phyloP scores from a whole-genome alignment of 2,329 filamentous ascomycete species.

The Plectosphaerella plurivora region DNA sequence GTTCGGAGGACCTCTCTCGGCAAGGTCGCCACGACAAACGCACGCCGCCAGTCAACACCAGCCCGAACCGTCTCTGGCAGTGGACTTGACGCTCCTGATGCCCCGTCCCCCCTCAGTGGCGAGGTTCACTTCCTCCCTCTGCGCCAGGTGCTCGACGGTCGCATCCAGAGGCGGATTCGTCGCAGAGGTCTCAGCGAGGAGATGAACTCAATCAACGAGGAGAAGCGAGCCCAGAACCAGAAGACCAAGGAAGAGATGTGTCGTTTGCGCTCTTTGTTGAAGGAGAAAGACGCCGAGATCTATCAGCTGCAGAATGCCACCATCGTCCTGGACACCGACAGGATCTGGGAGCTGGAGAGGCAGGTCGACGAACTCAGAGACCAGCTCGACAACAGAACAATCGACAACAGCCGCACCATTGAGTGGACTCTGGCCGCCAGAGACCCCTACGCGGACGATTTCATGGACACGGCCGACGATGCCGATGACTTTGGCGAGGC shows the following conservation, averaged over 20 bases:
- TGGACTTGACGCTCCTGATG: conserved; percentile 10
- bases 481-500: conserved; percentile 42
- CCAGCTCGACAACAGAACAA: conserved; percentile 22
- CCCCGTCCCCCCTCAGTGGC: conserved; percentile 20
- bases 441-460: conserved; percentile 40
- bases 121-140: conserved; percentile 43
- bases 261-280: conserved; percentile 42
- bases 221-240: conserved; percentile 35
- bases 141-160: conserved; percentile 51
- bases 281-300: conserved; percentile 47
- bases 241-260: conserved; percentile 42
- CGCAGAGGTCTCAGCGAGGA: conserved; percentile 55
- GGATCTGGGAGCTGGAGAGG: conserved; percentile 35
- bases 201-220: conserved; percentile 46
- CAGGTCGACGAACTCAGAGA: conserved; percentile 31
- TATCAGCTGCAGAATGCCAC: conserved; percentile 47
- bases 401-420: conserved; percentile 22
- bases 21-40: conserved; percentile 22
- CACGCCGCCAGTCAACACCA: conserved; percentile 43
- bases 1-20: conserved; percentile 46
- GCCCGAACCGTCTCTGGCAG: conserved; percentile 14
- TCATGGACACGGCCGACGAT: conserved; percentile 33
- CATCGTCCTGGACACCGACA: conserved; percentile 40
- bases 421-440: conserved; percentile 49
- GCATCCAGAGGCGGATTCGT: conserved; percentile 52